phyloP scores from a whole-genome alignment of 257 asterid genomes.

The Gentiana straminea region DNA sequence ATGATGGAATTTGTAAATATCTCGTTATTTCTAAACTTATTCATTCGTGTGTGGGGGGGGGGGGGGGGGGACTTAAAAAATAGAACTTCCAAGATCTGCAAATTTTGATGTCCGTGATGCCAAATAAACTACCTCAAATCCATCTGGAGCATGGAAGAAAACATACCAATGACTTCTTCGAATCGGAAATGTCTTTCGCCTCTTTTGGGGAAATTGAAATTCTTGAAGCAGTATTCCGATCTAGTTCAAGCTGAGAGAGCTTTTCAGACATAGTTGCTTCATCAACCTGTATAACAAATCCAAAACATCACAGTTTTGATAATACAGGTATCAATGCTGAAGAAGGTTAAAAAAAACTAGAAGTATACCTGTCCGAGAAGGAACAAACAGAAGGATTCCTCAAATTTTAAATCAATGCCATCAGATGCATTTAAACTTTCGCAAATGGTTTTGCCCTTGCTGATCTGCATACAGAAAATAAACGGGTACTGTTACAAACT shows the following conservation, averaged over 20 bases:
- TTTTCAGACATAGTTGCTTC: constrained; percentile 72
- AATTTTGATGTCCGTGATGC: too few species aligned
- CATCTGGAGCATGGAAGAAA: constrained; percentile 7
- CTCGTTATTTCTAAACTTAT: too few species aligned
- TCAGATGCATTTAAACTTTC: constrained; percentile 87
- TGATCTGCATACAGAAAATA: constrained; percentile 42
- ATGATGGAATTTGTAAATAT: too few species aligned
- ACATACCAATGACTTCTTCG: constrained; percentile 62
- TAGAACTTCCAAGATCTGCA: too few species aligned
- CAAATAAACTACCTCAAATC: not conserved
- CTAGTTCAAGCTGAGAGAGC: constrained; percentile 57
- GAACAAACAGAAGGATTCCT: constrained; percentile 85
- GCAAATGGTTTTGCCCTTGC: constrained; percentile 63
- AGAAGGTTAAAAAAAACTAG: constrained; percentile 13
- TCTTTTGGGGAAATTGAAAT: constrained; percentile 48
- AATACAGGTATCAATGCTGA: not conserved
- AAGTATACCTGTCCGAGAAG: constrained; percentile 86
- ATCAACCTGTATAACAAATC: constrained; percentile 51
- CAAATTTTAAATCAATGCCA: constrained; percentile 84
- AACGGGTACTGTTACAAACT: constrained; percentile 8
- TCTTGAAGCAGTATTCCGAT: constrained; percentile 36
- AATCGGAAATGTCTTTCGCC: constrained; percentile 37
- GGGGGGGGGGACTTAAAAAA: too few species aligned
- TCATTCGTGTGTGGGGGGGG: too few species aligned
- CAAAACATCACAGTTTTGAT: constrained; percentile 6